Percentiles rank a stretch among this genome's conserved stretches.
Evolutionary conservation across 129 eudicot genomes (phyloP).

Genomic region (Artemisia argyi): DNA sequence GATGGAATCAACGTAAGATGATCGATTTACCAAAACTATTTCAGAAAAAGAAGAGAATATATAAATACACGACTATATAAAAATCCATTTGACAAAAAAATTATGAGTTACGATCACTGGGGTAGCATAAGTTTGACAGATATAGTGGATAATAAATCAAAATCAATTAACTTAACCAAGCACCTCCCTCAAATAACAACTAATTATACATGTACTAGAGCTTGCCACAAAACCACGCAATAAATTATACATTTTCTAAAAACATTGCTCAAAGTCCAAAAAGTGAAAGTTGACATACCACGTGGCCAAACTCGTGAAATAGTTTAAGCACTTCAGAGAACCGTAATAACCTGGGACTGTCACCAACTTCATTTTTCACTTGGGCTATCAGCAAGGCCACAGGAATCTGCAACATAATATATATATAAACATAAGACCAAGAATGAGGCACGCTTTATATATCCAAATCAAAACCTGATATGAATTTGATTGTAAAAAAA

Average conservation of each 20-base stretch:
- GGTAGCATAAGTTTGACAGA: no score
- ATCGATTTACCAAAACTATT: background rate
- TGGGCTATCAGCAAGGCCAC: constrained; percentile 76
- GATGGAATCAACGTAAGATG: background rate
- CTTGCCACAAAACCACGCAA: no score
- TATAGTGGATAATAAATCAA: no score
- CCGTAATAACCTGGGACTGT: constrained; percentile 61
- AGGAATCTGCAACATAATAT: constrained; percentile 63
- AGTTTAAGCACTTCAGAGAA: constrained; percentile 89
- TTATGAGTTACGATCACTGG: no score
- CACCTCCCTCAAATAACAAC: no score
- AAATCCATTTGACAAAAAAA: no score
- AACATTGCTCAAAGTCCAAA: background rate
- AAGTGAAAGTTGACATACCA: constrained; percentile 63
- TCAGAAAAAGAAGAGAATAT: background rate
- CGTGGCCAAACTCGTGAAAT: constrained; percentile 95
- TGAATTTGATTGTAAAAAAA: background rate
- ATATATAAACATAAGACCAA: no score
- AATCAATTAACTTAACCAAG: no score
- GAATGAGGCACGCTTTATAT: no score
- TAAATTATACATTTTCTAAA: background rate
- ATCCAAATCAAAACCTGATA: no score
- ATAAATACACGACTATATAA: no score
- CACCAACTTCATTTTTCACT: constrained; percentile 63
- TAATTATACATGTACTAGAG: no score